phyloP scores from a whole-genome alignment of 2,329 filamentous ascomycete species.

The Tricladium varicosporioides region DNA sequence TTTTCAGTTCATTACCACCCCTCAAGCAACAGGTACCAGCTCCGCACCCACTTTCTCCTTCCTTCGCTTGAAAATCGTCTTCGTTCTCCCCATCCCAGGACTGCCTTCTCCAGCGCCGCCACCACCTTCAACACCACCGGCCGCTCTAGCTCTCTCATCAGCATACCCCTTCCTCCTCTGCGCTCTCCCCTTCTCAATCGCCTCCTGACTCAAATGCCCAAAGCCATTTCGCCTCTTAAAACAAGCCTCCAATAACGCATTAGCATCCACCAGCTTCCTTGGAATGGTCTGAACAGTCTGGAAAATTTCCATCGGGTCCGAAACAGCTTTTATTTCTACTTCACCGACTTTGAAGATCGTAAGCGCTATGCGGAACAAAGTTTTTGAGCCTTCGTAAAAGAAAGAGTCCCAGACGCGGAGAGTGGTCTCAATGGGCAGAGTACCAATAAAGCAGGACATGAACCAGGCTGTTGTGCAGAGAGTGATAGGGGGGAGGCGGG shows the following conservation, averaged over 20 bases:
- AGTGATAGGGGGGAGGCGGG: slow-evolving; percentile 79
- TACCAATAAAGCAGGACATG: slow-evolving; percentile 95
- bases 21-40: too few species aligned
- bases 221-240: slow-evolving; percentile 76
- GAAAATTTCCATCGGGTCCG: slow-evolving; percentile 93
- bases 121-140: background rate
- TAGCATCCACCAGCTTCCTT: slow-evolving; percentile 76
- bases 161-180: slow-evolving; percentile 56
- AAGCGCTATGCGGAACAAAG: slow-evolving; percentile 86
- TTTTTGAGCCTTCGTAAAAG: slow-evolving; percentile 93
- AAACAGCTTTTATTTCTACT: slow-evolving; percentile 71
- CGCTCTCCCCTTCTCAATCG: slow-evolving; percentile 72
- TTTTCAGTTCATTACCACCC: too few species aligned
- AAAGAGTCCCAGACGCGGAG: slow-evolving; percentile 94
- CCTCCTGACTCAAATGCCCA: slow-evolving; percentile 75
- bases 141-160: slow-evolving; percentile 30
- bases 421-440: slow-evolving; percentile 85
- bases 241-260: slow-evolving; percentile 80
- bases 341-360: slow-evolving; percentile 91
- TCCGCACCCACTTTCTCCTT: too few species aligned
- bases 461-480: slow-evolving; percentile 96
- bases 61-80: too few species aligned
- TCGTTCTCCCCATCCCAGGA: too few species aligned
- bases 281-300: slow-evolving; percentile 89
- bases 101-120: too few species aligned